Evolutionary conservation across 306 rosid genomes (phyloP).

Genomic region (Adenanthera pavonina): DNA sequence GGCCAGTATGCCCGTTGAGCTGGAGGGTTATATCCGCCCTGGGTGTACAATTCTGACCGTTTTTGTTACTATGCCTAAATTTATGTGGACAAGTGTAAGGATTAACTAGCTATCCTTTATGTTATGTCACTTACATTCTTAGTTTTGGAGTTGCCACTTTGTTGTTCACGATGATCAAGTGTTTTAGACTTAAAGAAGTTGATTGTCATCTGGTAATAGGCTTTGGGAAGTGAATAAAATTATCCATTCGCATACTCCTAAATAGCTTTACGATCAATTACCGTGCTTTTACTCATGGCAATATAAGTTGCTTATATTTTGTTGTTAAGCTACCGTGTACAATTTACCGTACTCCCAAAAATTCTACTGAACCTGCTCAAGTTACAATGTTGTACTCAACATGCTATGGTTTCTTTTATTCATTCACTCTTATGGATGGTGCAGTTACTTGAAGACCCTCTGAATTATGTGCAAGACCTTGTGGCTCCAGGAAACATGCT

Average conservation of each 20-base stretch:
- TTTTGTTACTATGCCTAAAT: conserved; percentile 86
- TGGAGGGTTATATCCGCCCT: conserved; percentile 99
- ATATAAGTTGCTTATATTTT: neutral
- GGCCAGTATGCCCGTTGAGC: conserved; percentile 93
- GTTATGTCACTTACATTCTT: neutral
- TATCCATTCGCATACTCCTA: neutral
- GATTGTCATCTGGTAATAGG: neutral
- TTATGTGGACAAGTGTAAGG: conserved; percentile 92
- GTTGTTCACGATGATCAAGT: neutral
- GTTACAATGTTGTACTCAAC: conserved; percentile 23
- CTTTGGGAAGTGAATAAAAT: neutral
- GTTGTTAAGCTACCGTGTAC: neutral
- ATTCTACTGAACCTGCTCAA: neutral
- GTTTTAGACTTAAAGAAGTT: neutral
- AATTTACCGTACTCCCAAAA: neutral
- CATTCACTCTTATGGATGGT: conserved; percentile 30
- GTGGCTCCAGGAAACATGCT: conserved; percentile 78
- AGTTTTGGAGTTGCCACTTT: neutral
- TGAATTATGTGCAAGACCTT: conserved; percentile 59
- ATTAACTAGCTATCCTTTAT: conserved; percentile 29
- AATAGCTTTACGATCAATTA: neutral
- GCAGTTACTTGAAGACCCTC: conserved; percentile 80
- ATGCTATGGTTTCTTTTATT: conserved; percentile 13
- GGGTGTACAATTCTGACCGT: conserved; percentile 90
- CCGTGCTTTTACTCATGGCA: neutral